phyloP scores from a whole-genome alignment of 2,329 filamentous ascomycete genomes.

The Sarocladiaceae sp. region DNA sequence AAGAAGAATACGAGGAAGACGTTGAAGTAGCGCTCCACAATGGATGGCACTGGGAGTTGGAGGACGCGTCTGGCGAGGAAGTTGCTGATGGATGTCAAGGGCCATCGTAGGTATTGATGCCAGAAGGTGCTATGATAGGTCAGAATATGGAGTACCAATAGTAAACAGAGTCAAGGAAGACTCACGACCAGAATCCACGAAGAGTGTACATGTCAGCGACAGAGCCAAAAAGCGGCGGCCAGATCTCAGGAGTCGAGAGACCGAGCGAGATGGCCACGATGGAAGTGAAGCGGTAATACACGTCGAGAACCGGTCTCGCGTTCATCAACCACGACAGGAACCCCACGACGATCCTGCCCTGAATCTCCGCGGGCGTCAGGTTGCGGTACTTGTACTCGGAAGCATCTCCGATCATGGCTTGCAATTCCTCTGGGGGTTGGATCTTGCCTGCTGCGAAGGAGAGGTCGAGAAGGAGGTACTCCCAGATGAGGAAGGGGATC shows the following conservation, averaged over 20 bases:
- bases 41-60: neutral
- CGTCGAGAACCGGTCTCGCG: neutral
- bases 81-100: slow-evolving; percentile 9
- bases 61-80: slow-evolving; percentile 11
- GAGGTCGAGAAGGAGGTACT: neutral
- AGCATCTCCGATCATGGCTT: neutral
- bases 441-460: neutral
- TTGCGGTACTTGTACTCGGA: neutral
- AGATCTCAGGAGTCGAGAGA: neutral
- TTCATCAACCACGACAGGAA: neutral
- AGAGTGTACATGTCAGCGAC: slow-evolving; percentile 9
- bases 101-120: slow-evolving; percentile 12
- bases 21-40: slow-evolving; percentile 9
- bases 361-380: neutral
- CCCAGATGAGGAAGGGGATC: neutral
- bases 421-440: neutral
- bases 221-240: neutral
- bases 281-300: neutral
- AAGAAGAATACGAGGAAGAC: slow-evolving; percentile 12
- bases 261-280: neutral
- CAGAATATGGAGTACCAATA: neutral
- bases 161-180: neutral
- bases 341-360: neutral
- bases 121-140: slow-evolving; percentile 6
- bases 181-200: slow-evolving; percentile 13